phyloP scores from a whole-genome alignment of 1,284 basidiomycete species.

The Malassezia nana region DNA sequence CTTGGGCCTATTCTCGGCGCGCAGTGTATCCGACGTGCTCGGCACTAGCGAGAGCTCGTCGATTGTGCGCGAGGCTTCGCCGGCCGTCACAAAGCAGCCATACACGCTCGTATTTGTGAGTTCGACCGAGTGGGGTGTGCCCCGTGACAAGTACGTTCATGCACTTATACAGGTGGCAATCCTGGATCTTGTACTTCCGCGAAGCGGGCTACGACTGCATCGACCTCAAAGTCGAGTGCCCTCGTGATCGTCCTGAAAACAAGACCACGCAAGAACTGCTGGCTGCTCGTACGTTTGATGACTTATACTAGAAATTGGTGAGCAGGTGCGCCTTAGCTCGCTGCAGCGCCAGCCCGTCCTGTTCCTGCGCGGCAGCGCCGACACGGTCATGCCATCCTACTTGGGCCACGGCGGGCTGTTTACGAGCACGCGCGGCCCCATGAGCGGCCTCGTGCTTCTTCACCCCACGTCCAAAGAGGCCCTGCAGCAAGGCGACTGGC shows the following conservation, averaged over 20 bases:
- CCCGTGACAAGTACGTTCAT: neutral
- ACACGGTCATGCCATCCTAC: constrained; percentile 5
- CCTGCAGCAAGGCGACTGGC: constrained; percentile 12
- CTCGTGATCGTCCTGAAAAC: constrained; percentile 1
- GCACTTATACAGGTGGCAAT: constrained; percentile 8
- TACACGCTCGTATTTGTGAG: constrained; percentile 19
- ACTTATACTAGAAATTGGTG: constrained; percentile 2
- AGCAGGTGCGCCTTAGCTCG: constrained; percentile 14
- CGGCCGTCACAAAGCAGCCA: constrained; percentile 15
- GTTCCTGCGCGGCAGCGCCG: constrained; percentile 7
- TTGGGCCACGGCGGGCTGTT: constrained; percentile 14
- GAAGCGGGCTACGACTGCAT: constrained; percentile 18
- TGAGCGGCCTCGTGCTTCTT: constrained; percentile 13
- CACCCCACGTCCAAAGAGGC: constrained; percentile 3
- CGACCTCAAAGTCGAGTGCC: constrained; percentile 13
- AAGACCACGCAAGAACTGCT: constrained; percentile 7
- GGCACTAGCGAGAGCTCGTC: constrained; percentile 11
- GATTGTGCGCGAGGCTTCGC: constrained; percentile 17
- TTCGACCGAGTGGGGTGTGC: constrained; percentile 4
- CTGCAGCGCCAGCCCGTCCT: constrained; percentile 19
- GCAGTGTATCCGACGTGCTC: neutral
- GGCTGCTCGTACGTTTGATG: neutral
- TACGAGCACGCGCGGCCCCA: constrained; percentile 10
- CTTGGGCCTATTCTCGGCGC: constrained; percentile 9
- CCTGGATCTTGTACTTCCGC: constrained; percentile 20